phyloP scores from a whole-genome alignment of 2,329 filamentous ascomycete species.

The Coniochaeta ligniaria region DNA sequence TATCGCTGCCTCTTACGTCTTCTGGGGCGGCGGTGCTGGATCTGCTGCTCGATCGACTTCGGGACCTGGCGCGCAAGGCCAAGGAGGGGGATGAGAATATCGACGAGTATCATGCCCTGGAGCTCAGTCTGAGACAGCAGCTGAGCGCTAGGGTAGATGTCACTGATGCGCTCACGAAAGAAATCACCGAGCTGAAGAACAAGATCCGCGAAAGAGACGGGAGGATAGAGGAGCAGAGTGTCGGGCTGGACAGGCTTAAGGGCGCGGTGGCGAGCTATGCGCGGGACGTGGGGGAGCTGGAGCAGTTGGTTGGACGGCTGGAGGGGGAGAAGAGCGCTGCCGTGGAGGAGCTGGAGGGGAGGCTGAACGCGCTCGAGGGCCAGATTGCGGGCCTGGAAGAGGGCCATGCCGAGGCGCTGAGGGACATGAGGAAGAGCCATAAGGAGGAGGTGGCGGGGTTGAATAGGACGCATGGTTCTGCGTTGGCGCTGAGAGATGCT shows the following conservation, averaged over 20 bases:
- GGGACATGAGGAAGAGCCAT: conserved; percentile 19
- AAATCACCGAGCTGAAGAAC: conserved; percentile 26
- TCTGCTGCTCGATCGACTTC: conserved; percentile 42
- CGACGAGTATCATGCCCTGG: conserved; percentile 53
- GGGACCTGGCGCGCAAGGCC: conserved; percentile 36
- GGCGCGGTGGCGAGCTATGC: conserved; percentile 45
- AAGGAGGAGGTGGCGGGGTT: conserved; percentile 19
- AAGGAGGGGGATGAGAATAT: conserved; percentile 45
- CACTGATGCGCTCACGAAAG: conserved; percentile 38
- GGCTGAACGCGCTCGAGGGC: conserved; percentile 23
- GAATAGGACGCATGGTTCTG: conserved; percentile 34
- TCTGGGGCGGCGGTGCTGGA: conserved; percentile 50
- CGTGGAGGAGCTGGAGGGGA: conserved; percentile 13
- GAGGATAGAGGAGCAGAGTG: conserved; percentile 38
- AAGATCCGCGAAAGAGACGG: conserved; percentile 23
- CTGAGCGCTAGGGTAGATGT: conserved; percentile 44
- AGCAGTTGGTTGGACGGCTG: conserved; percentile 40
- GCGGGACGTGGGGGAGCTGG: conserved; percentile 46
- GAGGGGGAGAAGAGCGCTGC: conserved; percentile 36
- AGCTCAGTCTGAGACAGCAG: conserved; percentile 48
- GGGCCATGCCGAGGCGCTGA: conserved; percentile 18
- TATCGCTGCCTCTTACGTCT: conserved; percentile 42
- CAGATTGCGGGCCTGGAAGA: conserved; percentile 30
- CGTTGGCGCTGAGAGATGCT: conserved; percentile 43
- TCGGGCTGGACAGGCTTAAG: conserved; percentile 41